Evolutionary conservation across 2,329 filamentous ascomycete species (phyloP).

Genomic region (Clarireedia homoeocarpa): DNA sequence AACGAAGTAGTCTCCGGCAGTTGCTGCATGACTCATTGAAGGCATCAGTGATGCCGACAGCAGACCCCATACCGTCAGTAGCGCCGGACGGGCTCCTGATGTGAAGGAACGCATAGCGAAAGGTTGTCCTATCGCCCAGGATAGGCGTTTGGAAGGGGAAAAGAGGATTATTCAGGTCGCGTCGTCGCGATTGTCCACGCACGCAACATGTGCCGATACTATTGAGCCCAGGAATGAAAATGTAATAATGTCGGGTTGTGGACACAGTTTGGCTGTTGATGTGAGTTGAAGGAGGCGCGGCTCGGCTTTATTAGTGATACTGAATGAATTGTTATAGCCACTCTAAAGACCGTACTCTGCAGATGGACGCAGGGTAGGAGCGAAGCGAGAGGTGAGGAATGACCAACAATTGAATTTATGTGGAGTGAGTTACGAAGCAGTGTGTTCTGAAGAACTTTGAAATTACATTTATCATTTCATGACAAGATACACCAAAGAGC

Average conservation of each 20-base stretch:
- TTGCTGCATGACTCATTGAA: conserved; percentile 36
- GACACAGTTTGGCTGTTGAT: conserved; percentile 8
- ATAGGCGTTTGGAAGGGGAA: background rate
- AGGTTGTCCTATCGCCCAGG: conserved; percentile 10
- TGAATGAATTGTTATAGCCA: conserved; percentile 1
- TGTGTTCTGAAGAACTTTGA: background rate
- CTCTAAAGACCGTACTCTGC: background rate
- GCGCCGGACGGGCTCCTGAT: conserved; percentile 8
- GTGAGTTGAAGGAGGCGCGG: background rate
- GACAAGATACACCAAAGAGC: background rate
- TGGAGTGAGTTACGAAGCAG: conserved; percentile 1
- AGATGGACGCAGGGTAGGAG: background rate
- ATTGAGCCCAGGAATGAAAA: background rate
- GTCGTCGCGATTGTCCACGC: conserved; percentile 9
- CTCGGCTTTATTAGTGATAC: conserved; percentile 5
- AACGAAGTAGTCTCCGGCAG: conserved; percentile 84
- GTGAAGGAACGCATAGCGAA: conserved; percentile 25
- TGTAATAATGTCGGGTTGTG: background rate
- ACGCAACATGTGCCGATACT: conserved; percentile 1
- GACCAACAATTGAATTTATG: background rate
- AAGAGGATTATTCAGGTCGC: conserved; percentile 10
- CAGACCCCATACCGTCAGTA: conserved; percentile 24
- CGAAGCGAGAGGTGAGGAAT: background rate
- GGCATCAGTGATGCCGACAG: conserved; percentile 39
- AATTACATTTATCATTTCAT: conserved; percentile 4